A percentile compares a stretch with the other conserved stretches of the same genome.
These are phyloP conservation scores for Saccharomycopsis amapae DNA, from an alignment of 805 yeast species.

Conservation along the genomic window DNA sequence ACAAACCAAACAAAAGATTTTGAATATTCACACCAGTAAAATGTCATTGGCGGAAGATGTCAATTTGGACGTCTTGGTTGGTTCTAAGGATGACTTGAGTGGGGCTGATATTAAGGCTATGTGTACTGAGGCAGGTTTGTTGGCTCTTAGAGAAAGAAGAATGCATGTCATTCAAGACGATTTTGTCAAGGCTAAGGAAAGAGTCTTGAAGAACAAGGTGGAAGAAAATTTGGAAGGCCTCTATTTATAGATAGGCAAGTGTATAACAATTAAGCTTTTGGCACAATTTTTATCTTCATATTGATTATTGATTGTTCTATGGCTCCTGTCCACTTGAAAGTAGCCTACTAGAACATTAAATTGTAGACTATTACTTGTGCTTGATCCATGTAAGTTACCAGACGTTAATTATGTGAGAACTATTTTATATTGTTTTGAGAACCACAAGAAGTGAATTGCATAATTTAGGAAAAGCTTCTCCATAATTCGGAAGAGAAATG, in stretches of 20 bases:
- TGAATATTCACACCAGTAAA: conserved; percentile 88
- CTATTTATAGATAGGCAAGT: conserved; percentile 44
- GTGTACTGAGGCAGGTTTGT: conserved; percentile 96
- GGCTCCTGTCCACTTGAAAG: too few relatives aligned
- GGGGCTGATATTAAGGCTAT: conserved; percentile 98
- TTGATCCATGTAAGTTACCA: too few relatives aligned
- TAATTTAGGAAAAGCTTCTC: too few relatives aligned
- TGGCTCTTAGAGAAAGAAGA: conserved; percentile 90
- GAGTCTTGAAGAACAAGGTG: conserved; percentile 57
- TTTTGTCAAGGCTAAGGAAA: conserved; percentile 67
- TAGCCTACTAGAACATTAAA: too few relatives aligned
- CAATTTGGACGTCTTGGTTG: conserved; percentile 84
- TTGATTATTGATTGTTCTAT: background rate
- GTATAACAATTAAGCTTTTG: too few relatives aligned
- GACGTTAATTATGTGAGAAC: too few relatives aligned
- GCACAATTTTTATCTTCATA: background rate
- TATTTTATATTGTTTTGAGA: too few relatives aligned
- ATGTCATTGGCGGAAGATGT: conserved; percentile 96
- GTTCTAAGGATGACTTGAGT: conserved; percentile 93
- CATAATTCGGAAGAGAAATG: too few relatives aligned
- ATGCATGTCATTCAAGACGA: conserved; percentile 98
- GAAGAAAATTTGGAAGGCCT: conserved; percentile 61
- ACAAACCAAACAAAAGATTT: conserved; percentile 85
- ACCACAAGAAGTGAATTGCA: too few relatives aligned
- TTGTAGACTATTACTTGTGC: too few relatives aligned